Conservation (phyloP, 768 basidiomycete species). For the Coprinopsis marcescibilis region DNA sequence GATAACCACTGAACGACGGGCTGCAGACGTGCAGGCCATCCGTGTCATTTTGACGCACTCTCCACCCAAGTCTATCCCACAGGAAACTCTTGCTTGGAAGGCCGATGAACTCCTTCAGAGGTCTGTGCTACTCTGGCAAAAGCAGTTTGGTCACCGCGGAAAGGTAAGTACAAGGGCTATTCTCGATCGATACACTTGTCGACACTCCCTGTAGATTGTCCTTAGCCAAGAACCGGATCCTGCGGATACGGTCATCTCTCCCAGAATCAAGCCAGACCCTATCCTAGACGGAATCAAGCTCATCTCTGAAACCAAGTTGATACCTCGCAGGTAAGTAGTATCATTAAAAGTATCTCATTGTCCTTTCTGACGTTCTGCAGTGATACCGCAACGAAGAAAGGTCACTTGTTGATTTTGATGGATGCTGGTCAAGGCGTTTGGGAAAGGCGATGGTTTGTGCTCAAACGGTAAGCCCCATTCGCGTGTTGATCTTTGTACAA, state of each 20-base stretch:
- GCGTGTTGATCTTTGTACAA: slow-evolving; percentile 5
- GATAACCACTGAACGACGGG: slow-evolving; percentile 62
- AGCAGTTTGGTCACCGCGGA: slow-evolving; percentile 67
- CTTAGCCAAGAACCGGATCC: slow-evolving; percentile 69
- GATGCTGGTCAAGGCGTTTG: slow-evolving; percentile 79
- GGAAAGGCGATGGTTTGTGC: slow-evolving; percentile 82
- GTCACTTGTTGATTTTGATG: slow-evolving; percentile 70
- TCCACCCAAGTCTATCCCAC: slow-evolving; percentile 41
- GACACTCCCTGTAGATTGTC: slow-evolving; percentile 52
- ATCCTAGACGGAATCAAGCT: slow-evolving; percentile 56
- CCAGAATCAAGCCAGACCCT: slow-evolving; percentile 28
- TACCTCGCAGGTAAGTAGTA: slow-evolving; percentile 59
- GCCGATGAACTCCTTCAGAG: slow-evolving; percentile 59
- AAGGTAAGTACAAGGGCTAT: slow-evolving; percentile 45
- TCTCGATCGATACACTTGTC: not conserved
- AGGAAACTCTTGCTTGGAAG: slow-evolving; percentile 59
- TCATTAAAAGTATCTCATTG: slow-evolving; percentile 3
- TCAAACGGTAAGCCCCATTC: slow-evolving; percentile 56
- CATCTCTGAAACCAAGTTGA: slow-evolving; percentile 64
- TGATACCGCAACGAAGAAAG: slow-evolving; percentile 80
- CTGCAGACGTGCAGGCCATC: slow-evolving; percentile 88
- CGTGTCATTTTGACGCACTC: slow-evolving; percentile 65
- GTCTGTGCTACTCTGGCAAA: slow-evolving; percentile 78
- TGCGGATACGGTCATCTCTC: slow-evolving; percentile 37
- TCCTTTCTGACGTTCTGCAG: slow-evolving; percentile 31